A percentile compares a stretch with the other conserved stretches of the same genome.
Evolutionary conservation across 2,329 filamentous ascomycete species (phyloP).

Genomic region (Graphilbum sp.): DNA sequence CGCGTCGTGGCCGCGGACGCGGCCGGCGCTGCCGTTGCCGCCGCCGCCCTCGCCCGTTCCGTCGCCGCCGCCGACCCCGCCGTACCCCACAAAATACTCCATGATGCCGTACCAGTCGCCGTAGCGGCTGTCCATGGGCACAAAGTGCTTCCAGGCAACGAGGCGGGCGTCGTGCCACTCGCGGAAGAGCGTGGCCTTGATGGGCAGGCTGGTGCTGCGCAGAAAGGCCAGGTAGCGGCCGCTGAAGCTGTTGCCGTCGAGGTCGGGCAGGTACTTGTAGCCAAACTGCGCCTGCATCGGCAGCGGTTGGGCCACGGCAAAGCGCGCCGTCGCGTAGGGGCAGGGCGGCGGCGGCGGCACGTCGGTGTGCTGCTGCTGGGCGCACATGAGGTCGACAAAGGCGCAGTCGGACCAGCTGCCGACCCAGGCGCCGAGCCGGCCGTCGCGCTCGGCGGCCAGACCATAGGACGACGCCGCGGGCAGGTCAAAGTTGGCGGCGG

Average conservation of each 20-base stretch:
- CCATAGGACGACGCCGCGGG: slow-evolving; percentile 30
- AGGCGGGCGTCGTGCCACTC: slow-evolving; percentile 70
- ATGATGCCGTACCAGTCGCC: slow-evolving; percentile 56
- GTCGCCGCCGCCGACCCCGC: slow-evolving; percentile 7
- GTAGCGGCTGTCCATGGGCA: slow-evolving; percentile 62
- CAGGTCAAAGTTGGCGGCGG: slow-evolving; percentile 35
- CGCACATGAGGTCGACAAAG: slow-evolving; percentile 39
- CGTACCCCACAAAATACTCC: slow-evolving; percentile 56
- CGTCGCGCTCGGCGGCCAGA: slow-evolving; percentile 26
- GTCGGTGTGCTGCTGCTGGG: slow-evolving; percentile 7
- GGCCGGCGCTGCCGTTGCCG: no score
- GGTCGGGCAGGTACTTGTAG: slow-evolving; percentile 56
- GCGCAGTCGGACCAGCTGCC: slow-evolving; percentile 30
- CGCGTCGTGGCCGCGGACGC: slow-evolving; percentile 30
- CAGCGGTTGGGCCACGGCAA: slow-evolving; percentile 20
- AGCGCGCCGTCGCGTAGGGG: slow-evolving; percentile 32
- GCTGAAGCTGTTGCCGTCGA: slow-evolving; percentile 50
- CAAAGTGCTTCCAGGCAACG: slow-evolving; percentile 64
- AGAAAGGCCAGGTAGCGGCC: slow-evolving; percentile 56
- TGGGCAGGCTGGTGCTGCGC: slow-evolving; percentile 49
- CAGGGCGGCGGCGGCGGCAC: slow-evolving; percentile 18
- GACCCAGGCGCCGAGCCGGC: slow-evolving; percentile 33
- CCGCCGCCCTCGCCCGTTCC: not conserved
- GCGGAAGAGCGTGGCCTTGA: slow-evolving; percentile 63
- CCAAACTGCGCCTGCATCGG: slow-evolving; percentile 36